phyloP scores from a whole-genome alignment of 306 rosid genomes.

The Quercus cerris region DNA sequence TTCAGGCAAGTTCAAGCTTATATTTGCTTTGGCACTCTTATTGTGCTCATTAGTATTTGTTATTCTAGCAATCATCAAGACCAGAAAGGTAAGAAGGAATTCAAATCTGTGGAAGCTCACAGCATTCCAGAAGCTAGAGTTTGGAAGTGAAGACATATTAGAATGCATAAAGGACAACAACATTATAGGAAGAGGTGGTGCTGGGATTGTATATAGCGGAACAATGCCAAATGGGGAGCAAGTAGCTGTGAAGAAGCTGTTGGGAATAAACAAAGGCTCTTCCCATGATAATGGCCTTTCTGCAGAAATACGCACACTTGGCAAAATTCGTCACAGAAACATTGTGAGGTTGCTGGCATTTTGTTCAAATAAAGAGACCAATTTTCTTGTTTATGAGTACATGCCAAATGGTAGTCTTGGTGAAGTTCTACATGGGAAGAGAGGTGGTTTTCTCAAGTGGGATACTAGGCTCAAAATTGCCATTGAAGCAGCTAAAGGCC shows the following conservation, averaged over 20 bases:
- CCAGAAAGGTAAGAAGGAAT: conserved; percentile 47
- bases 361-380: conserved; percentile 72
- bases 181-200: conserved; percentile 87
- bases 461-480: conserved; percentile 75
- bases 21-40: conserved; percentile 67
- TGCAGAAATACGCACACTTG: conserved; percentile 80
- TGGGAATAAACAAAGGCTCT: conserved; percentile 72
- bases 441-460: conserved; percentile 76
- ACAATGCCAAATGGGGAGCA: conserved; percentile 71
- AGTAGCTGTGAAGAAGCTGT: conserved; percentile 80
- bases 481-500: conserved; percentile 86
- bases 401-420: conserved; percentile 90
- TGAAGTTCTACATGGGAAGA: conserved; percentile 80
- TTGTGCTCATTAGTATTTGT: conserved; percentile 70
- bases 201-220: conserved; percentile 86
- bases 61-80: conserved; percentile 55
- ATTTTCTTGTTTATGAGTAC: conserved; percentile 84
- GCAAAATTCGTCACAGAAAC: conserved; percentile 82
- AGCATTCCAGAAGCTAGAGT: conserved; percentile 74
- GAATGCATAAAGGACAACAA: conserved; percentile 77
- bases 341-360: conserved; percentile 79
- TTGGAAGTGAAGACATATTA: conserved; percentile 64
- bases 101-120: conserved; percentile 74
- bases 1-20: conserved; percentile 59
- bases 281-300: conserved; percentile 81